Percentiles rank a stretch among this genome's conserved stretches.
These are phyloP conservation scores for Ustilago hordei DNA, from an alignment of 1,284 basidiomycete species.

Conservation along the genomic window DNA sequence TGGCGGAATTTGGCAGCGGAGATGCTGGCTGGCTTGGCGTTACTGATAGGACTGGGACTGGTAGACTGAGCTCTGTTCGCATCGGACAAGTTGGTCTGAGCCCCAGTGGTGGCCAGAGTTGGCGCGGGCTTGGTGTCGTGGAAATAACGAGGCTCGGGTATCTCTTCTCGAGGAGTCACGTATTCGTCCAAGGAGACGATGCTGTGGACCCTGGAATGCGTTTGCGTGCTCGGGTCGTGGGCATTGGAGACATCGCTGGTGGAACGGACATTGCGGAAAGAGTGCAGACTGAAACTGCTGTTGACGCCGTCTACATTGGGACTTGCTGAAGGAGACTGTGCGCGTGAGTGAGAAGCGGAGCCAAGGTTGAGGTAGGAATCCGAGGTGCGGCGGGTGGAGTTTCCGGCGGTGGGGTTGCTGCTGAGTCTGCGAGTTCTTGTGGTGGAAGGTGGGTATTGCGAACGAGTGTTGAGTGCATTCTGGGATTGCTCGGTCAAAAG, in stretches of 20 bases:
- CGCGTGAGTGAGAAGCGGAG: slow-evolving; percentile 28
- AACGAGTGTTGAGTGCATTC: slow-evolving; percentile 11
- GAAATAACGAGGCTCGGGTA: slow-evolving; percentile 29
- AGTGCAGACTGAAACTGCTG: slow-evolving; percentile 48
- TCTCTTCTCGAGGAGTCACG: slow-evolving; percentile 45
- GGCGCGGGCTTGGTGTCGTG: slow-evolving; percentile 9
- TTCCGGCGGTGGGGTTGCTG: slow-evolving; percentile 1
- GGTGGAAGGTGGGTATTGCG: slow-evolving; percentile 26
- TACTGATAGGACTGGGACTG: slow-evolving; percentile 22
- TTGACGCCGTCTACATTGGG: slow-evolving; percentile 16
- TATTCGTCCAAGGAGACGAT: slow-evolving; percentile 50
- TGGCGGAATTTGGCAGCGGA: slow-evolving; percentile 52
- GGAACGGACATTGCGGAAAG: slow-evolving; percentile 51
- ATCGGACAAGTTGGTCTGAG: slow-evolving; percentile 8
- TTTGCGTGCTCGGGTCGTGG: slow-evolving; percentile 18
- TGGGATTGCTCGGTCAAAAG: slow-evolving; percentile 3
- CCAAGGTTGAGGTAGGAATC: slow-evolving; percentile 21
- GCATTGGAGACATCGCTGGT: slow-evolving; percentile 34
- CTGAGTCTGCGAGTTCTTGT: slow-evolving; percentile 26
- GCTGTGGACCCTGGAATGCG: slow-evolving; percentile 42
- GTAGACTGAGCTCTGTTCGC: slow-evolving; percentile 18
- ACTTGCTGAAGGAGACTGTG: slow-evolving; percentile 31
- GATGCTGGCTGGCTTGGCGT: slow-evolving; percentile 43
- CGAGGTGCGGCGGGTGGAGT: slow-evolving; percentile 16
- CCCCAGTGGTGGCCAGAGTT: not conserved